Evolutionary conservation across 306 rosid genomes (phyloP).

Genomic region (Datisca glomerata): DNA sequence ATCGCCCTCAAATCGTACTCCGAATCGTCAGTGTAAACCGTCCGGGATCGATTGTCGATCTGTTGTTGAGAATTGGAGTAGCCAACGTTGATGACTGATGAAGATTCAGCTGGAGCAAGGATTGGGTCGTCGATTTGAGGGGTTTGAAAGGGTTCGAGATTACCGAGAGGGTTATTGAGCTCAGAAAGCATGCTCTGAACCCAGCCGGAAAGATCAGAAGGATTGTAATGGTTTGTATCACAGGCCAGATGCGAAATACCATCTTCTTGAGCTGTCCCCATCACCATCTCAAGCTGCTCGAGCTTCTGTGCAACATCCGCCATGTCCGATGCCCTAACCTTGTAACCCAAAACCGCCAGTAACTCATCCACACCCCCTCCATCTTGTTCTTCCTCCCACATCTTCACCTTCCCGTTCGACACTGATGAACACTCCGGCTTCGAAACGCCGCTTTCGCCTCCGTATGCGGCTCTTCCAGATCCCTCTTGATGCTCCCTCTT

Average conservation of each 20-base stretch:
- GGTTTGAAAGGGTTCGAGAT: conserved; percentile 2
- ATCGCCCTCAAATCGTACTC: conserved; percentile 77
- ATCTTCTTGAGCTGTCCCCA: conserved; percentile 55
- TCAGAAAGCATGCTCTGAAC: conserved; percentile 67
- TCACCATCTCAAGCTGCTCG: conserved; percentile 66
- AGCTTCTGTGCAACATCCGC: conserved; percentile 68
- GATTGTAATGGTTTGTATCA: conserved; percentile 69
- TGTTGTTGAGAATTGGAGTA: conserved; percentile 10
- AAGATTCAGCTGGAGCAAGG: conserved; percentile 10
- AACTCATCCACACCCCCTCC: conserved; percentile 44
- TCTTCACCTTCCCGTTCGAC: conserved; percentile 24
- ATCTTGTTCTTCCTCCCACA: conserved; percentile 35
- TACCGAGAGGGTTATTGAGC: conserved; percentile 26
- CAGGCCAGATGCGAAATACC: conserved; percentile 52
- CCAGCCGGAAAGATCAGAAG: conserved; percentile 73
- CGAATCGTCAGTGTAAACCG: conserved; percentile 44
- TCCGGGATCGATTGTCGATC: conserved; percentile 8
- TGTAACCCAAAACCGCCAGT: conserved; percentile 65
- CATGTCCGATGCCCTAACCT: conserved; percentile 64
- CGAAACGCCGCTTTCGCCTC: not conserved
- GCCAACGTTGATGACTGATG: conserved; percentile 3
- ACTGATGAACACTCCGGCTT: conserved; percentile 24
- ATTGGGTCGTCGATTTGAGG: conserved; percentile 17
- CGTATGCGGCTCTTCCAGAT: not conserved
- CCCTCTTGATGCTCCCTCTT: conserved; percentile 35